Base-by-base conservation (phyloP, 768 basidiomycete species). In the Suillus subaureus region DNA sequence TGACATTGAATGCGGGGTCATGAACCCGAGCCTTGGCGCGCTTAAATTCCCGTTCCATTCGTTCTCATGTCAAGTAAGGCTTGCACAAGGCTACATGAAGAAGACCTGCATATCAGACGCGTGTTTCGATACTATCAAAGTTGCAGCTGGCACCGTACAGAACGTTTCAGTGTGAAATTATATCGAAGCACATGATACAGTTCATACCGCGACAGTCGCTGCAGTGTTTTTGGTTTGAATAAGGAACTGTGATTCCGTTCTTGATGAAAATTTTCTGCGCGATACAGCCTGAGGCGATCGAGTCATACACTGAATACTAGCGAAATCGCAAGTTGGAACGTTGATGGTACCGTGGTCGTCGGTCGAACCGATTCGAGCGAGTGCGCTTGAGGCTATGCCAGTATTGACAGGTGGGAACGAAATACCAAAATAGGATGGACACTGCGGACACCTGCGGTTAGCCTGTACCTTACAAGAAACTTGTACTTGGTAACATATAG, bases 391-490 rank as follows among this genome's bases (percentile, higher is more conserved):
- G n/a, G n/a, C n/a, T n/a, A n/a, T n/a, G n/a, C n/a, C n/a, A n/a
- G n/a, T n/a, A n/a, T n/a, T n/a, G n/a, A n/a, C n/a, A n/a, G 37
- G 55, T 60, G 58, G 39, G 58, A 60, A 60, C 6, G 3, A 60
- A 60, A 42, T 60, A 42, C 58, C 13, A 60, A 60, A 60, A 60
- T 60, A n/a, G 28, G 39, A 8, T 40, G 9, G 11, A 2, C 16
- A 23, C n/a, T n/a, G n/a, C n/a, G 37, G 31, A 5, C 5, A 54
- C 18, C 28, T 52, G 4, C 4, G 16, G 42, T 21, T 21, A 1
- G 12, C n/a, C 26, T 8, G 15, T 26, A 16, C 21, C 31, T 55
- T 31, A 8, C 18, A 54, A 18, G 7, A 13, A 55, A n/a, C 54
- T n/a, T 33, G 21, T 6, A 33, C 33, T 6, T 33, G 6, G 33